phyloP scores from a whole-genome alignment of 2,329 filamentous ascomycete genomes.

The Rhexocercosporidium sp. region DNA sequence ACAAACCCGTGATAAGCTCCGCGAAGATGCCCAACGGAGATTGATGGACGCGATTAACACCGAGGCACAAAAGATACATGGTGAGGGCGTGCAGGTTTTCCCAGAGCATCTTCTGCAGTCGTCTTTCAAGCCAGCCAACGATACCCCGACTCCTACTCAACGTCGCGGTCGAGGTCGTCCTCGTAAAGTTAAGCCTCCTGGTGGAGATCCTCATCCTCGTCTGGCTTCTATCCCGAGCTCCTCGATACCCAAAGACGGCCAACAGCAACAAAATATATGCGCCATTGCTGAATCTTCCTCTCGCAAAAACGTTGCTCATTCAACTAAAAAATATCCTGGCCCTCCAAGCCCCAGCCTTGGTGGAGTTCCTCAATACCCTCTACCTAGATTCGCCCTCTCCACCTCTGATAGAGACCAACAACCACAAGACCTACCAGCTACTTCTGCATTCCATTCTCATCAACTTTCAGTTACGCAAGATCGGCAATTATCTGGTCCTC shows the following conservation, averaged over 20 bases:
- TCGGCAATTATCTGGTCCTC: not conserved
- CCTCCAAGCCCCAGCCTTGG: not conserved
- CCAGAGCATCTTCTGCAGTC: not conserved
- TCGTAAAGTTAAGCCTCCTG: too few relatives aligned
- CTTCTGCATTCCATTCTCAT: not conserved
- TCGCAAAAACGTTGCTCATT: too few relatives aligned
- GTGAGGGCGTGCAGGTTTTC: not conserved
- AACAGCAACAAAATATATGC: too few relatives aligned
- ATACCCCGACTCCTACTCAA: not conserved
- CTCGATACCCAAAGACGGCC: too few relatives aligned
- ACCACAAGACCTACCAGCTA: not conserved
- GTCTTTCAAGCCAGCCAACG: not conserved
- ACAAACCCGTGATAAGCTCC: not conserved
- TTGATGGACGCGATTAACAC: not conserved
- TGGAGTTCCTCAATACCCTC: not conserved
- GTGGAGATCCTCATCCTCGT: too few relatives aligned
- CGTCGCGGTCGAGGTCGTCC: not conserved
- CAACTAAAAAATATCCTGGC: too few relatives aligned
- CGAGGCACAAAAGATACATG: not conserved
- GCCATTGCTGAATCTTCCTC: too few relatives aligned
- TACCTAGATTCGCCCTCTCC: not conserved
- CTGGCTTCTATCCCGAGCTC: too few relatives aligned
- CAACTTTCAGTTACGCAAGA: not conserved
- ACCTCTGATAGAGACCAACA: not conserved
- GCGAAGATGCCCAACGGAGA: not conserved